Evolutionary conservation across 768 basidiomycete species (phyloP), one percentile per base, ranked within the genome.

Genomic region (Kwoniella mangroviensis): DNA sequence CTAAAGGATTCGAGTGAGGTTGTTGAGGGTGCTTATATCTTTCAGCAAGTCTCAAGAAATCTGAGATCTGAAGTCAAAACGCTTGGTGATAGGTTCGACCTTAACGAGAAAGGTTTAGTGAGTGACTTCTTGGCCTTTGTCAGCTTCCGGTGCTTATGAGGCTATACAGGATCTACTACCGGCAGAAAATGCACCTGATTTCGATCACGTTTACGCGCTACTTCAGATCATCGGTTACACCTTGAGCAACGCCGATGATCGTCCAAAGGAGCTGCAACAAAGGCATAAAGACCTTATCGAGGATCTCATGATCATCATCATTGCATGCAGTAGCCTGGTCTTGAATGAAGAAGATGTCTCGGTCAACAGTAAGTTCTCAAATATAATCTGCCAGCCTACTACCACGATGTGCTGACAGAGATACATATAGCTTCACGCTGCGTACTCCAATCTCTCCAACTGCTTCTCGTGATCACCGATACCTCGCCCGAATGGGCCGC

Each of bases 21-120:
- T 19, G 21, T 53, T 9, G 34, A 58, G 0, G 24, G 41, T 17
- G 28, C 17, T 13, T 6, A 13, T 17, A 51, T 63, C 0, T 51
- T 72, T 15, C 22, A 49, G 9, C 49, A 59, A 15, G 7, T 69
- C 1, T 12, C 55, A 13, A 56, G 53, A 3, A 24, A 19, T 7
- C 61, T 72, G 40, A 45, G 4, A n/a, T 11, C 45, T n/a, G 73
- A 71, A 10, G 43, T 70, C 2, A 54, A 58, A 1, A 52, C 51
- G 1, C 52, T 77, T 4, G 63, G 40, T 5, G 70, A 68, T 22
- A 69, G 76, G 6, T 74, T 78, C 41, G 76, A 73, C 42, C 49
- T 79, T 45, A 69, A 65, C 21, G 74, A 79, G 63, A 79, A 77
- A 54, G 76, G 78, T 1, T 52, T 79, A 53, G 76, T 77, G 49